Percentiles rank a stretch among this genome's conserved stretches.
Conservation (phyloP, 2,329 filamentous ascomycete genomes). For the Cryphonectria naterciae region DNA sequence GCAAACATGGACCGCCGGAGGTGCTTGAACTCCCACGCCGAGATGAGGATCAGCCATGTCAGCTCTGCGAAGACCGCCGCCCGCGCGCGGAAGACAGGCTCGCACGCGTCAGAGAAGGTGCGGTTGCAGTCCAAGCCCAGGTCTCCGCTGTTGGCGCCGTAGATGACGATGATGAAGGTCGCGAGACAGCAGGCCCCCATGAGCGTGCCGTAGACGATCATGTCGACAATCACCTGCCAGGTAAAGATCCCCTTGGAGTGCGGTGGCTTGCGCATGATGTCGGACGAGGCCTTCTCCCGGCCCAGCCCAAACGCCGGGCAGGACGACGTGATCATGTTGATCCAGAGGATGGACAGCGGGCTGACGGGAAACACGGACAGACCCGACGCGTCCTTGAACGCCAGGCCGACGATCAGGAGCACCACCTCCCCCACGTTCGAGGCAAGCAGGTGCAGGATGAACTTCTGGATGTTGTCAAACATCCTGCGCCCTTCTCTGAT, state of each 20-base stretch:
- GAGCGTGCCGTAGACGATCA: slow-evolving; percentile 77
- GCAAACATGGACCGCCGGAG: slow-evolving; percentile 73
- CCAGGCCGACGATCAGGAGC: slow-evolving; percentile 78
- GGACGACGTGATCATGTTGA: slow-evolving; percentile 90
- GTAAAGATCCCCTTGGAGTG: slow-evolving; percentile 79
- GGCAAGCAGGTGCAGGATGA: slow-evolving; percentile 77
- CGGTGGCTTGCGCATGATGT: slow-evolving; percentile 81
- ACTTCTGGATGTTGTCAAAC: slow-evolving; percentile 90
- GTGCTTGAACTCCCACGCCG: slow-evolving; percentile 79
- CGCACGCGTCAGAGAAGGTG: slow-evolving; percentile 57
- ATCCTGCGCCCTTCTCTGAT: slow-evolving; percentile 83
- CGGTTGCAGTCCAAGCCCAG: slow-evolving; percentile 69
- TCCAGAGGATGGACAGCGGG: slow-evolving; percentile 88
- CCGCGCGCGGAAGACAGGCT: slow-evolving; percentile 68
- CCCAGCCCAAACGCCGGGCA: slow-evolving; percentile 88
- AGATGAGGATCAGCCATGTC: slow-evolving; percentile 74
- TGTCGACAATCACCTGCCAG: slow-evolving; percentile 76
- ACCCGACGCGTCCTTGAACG: slow-evolving; percentile 72
- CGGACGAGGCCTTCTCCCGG: slow-evolving; percentile 73
- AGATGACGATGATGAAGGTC: slow-evolving; percentile 69
- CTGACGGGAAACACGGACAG: slow-evolving; percentile 85
- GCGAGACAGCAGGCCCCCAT: slow-evolving; percentile 71
- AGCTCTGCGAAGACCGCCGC: slow-evolving; percentile 75
- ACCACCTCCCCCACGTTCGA: slow-evolving; percentile 86
- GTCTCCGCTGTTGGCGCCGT: slow-evolving; percentile 57